Conservation (phyloP, 2,329 filamentous ascomycete genomes). For the Rhytidhysteron rufulum region DNA sequence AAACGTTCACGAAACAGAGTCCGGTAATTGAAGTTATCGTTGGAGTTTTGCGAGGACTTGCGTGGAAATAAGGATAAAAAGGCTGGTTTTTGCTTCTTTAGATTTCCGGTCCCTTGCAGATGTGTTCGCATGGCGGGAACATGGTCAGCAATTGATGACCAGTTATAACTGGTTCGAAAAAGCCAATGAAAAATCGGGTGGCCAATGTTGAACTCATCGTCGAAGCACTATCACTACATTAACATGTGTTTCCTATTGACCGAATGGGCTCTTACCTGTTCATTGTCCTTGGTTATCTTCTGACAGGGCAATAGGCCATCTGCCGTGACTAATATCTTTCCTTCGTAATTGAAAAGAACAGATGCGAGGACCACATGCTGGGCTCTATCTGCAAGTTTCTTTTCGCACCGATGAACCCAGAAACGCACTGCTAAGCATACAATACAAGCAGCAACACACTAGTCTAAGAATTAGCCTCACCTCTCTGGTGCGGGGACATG, state of each 20-base stretch:
- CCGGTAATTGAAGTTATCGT: slow-evolving; percentile 67
- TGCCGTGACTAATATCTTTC: slow-evolving; percentile 64
- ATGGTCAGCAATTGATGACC: slow-evolving; percentile 62
- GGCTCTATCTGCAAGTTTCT: slow-evolving; percentile 41
- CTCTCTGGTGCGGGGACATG: too few species aligned
- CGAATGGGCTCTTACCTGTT: slow-evolving; percentile 53
- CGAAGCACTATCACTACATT: slow-evolving; percentile 47
- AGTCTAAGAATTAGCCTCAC: slow-evolving; percentile 3
- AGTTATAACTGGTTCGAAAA: slow-evolving; percentile 72
- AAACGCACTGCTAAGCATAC: slow-evolving; percentile 34
- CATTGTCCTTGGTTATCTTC: slow-evolving; percentile 63
- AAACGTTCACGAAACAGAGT: slow-evolving; percentile 74
- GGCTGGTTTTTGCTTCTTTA: slow-evolving; percentile 17
- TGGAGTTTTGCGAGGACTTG: slow-evolving; percentile 9
- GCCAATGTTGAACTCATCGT: slow-evolving; percentile 67
- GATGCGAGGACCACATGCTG: slow-evolving; percentile 54
- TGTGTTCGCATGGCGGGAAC: slow-evolving; percentile 67
- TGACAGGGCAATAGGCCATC: slow-evolving; percentile 67
- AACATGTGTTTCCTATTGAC: slow-evolving; percentile 24
- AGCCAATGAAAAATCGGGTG: slow-evolving; percentile 82
- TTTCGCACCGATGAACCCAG: slow-evolving; percentile 35
- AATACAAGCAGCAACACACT: slow-evolving; percentile 38
- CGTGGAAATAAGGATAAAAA: slow-evolving; percentile 36
- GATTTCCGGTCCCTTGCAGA: slow-evolving; percentile 38
- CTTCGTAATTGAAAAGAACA: slow-evolving; percentile 64